A percentile compares a stretch with the other conserved stretches of the same genome.
These are phyloP conservation scores for Hygrophoropsis aurantiaca DNA, from an alignment of 768 basidiomycete species.

Conservation along the genomic window DNA sequence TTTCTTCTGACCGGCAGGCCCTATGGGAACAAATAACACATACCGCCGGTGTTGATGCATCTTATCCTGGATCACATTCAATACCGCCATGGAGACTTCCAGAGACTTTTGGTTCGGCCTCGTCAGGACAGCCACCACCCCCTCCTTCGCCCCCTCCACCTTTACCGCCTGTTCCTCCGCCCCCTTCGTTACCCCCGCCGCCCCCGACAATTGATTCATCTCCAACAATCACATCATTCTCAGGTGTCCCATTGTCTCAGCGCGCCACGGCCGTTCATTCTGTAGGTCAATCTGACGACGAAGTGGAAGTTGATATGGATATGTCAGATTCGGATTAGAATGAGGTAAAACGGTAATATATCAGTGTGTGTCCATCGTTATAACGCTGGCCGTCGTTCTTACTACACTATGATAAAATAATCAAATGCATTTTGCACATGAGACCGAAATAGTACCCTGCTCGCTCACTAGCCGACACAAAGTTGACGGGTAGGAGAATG, in stretches of 20 bases:
- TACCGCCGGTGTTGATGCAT: not conserved
- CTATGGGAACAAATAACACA: conserved; percentile 41
- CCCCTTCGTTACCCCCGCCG: conserved; percentile 22
- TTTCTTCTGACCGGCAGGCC: conserved; percentile 33
- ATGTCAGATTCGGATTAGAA: conserved; percentile 29
- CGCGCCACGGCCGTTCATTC: too few species aligned
- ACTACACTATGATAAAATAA: too few species aligned
- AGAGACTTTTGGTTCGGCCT: conserved; percentile 5
- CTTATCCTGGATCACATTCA: conserved; percentile 13
- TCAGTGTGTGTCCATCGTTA: too few species aligned
- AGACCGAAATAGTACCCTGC: not conserved
- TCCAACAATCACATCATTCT: not conserved
- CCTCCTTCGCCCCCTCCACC: conserved; percentile 28
- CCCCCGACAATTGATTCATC: not conserved
- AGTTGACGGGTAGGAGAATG: too few species aligned
- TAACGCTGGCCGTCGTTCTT: too few species aligned
- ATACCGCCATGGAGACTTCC: conserved; percentile 24
- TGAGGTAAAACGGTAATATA: too few species aligned
- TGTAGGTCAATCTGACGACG: not conserved
- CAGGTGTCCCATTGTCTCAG: too few species aligned
- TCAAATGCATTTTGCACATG: not conserved
- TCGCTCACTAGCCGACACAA: not conserved
- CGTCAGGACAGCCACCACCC: conserved; percentile 11
- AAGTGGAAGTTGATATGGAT: conserved; percentile 31
- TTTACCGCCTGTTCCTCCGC: conserved; percentile 33